Evolutionary conservation across 1,284 basidiomycete genomes (phyloP), one percentile per base, ranked within the genome.

Genomic region (Ceratobasidium sp.): DNA sequence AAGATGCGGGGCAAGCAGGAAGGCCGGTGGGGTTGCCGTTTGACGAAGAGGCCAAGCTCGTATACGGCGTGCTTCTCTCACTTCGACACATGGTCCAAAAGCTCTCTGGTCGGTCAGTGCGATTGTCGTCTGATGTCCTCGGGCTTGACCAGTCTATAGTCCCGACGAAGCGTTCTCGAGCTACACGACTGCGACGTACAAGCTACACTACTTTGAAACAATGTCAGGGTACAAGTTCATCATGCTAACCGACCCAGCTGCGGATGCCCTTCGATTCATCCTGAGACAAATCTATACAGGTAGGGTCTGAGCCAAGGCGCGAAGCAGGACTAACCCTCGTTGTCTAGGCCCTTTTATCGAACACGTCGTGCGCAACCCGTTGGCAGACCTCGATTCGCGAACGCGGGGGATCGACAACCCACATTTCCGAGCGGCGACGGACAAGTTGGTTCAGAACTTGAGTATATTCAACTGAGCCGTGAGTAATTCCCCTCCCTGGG

Each of bases 11-110:
- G 77, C 76, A 80, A 15, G 75, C 80, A 4, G 77, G 65, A 13
- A 68, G 67, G 45, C 43, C 64, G 15, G 58, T 60, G n/a, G 84
- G 85, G 12, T 81, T 98, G 27, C 84, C 96, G 3, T 98, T 99
- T 73, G 96, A 99, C 76, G 96, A 99, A 79, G 96, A 99, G 79
- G 90, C 92, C 1, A 99, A 99, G 79, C 85, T 99, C 65, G 95
- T 99, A 0, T 99, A 98, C 77, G 97, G 97, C 70, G 92, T 99
- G 50, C 85, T 99, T 20, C 83, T 98, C 65, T 96, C 94, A 6
- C 78, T 99, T 73, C 82, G 94, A 67, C 96, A 95, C 78, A 96
- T 99, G 93, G 84, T 96, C 76, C 96, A 91, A 82, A 98, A 97
- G 80, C 79, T 99, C 13, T 92, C 93, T 20, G 90, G 90, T 74